Evolutionary conservation across 345 rosid genomes (phyloP).

Genomic region (Ceriops decandra): DNA sequence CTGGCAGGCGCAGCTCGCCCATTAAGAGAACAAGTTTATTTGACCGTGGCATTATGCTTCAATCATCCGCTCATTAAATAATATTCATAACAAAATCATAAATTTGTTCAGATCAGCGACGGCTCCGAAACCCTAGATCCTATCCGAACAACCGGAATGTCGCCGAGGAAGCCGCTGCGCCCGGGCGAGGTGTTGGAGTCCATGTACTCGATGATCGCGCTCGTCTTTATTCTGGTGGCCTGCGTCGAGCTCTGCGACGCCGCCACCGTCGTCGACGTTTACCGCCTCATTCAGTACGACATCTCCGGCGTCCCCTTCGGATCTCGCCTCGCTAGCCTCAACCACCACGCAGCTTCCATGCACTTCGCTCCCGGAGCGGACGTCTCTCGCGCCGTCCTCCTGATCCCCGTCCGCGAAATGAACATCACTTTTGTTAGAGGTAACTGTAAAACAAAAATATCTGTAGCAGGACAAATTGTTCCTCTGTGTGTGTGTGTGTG

Average conservation of each 20-base stretch:
- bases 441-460: slow-evolving; percentile 3
- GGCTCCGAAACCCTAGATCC: slow-evolving; percentile 57
- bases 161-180: slow-evolving; percentile 29
- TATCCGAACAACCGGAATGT: slow-evolving; percentile 13
- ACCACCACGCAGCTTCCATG: slow-evolving; percentile 84
- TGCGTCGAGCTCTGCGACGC: slow-evolving; percentile 94
- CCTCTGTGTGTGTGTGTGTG: too few relatives aligned
- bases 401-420: slow-evolving; percentile 75
- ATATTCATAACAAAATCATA: too few relatives aligned
- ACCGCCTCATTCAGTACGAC: slow-evolving; percentile 94
- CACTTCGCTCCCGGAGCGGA: slow-evolving; percentile 73
- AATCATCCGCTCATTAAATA: too few relatives aligned
- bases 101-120: neutral
- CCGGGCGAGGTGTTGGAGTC: slow-evolving; percentile 55
- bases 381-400: slow-evolving; percentile 82
- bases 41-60: too few relatives aligned
- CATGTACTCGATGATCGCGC: slow-evolving; percentile 57
- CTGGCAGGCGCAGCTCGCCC: too few relatives aligned
- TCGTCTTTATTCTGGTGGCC: slow-evolving; percentile 70
- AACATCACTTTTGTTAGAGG: slow-evolving; percentile 66
- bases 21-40: too few relatives aligned
- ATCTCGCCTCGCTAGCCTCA: slow-evolving; percentile 85
- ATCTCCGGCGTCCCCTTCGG: slow-evolving; percentile 87
- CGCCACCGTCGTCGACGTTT: slow-evolving; percentile 92
- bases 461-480: neutral